A percentile compares a stretch with the other conserved stretches of the same genome.
These are phyloP conservation scores for Cucumis cinereus DNA, from an alignment of 306 rosid species.

Conservation along the genomic window DNA sequence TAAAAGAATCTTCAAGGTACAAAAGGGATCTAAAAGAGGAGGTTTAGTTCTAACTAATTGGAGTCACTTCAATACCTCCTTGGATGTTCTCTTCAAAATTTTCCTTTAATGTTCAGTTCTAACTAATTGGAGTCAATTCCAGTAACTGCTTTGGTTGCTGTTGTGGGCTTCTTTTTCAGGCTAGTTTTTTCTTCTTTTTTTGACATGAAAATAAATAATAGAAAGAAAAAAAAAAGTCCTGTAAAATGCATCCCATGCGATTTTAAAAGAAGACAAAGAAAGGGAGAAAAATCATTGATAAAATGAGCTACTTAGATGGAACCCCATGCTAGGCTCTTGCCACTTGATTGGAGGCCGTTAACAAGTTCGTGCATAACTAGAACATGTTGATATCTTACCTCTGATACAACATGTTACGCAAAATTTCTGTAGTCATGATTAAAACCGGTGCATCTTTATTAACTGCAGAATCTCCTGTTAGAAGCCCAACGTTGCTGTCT, in stretches of 20 bases:
- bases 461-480: slow-evolving; percentile 80
- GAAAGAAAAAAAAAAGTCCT: not conserved
- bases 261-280: not conserved
- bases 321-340: not conserved
- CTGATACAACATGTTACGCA: slow-evolving; percentile 95
- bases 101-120: not conserved
- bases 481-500: slow-evolving; percentile 77
- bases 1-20: not conserved
- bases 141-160: not conserved
- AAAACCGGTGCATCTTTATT: slow-evolving; percentile 85
- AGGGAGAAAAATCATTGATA: not conserved
- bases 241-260: not conserved
- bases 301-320: not conserved
- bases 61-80: not conserved
- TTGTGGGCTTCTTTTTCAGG: not conserved
- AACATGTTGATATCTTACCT: slow-evolving; percentile 33
- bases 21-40: not conserved
- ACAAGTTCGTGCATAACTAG: not conserved
- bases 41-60: no score
- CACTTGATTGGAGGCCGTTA: not conserved
- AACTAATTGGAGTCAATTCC: not conserved
- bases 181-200: not conserved
- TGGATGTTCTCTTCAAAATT: not conserved
- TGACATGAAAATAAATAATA: not conserved
- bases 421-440: slow-evolving; percentile 95